Evolutionary conservation across 371 early-diverging fungal genomes (phyloP), one percentile per base, ranked within the genome.

Genomic region (Mortierella sp.): DNA sequence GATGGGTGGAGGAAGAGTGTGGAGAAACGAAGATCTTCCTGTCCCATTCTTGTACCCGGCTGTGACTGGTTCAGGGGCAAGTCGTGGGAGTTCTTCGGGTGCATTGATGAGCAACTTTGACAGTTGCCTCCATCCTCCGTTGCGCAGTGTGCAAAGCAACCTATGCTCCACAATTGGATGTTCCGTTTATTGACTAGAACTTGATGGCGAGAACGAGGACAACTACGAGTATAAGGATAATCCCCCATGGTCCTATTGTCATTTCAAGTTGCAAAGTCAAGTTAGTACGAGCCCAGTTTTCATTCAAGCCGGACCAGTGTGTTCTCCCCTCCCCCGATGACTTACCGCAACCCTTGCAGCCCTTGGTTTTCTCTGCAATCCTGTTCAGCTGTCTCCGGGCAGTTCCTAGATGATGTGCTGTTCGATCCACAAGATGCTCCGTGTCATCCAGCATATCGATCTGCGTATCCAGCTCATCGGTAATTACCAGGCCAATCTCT

Each of bases 391-490:
- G 64, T 41, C 52, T 83, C 51, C 80, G 81, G 8, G 91, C 92
- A 37, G 65, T 80, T 53, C 80, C 79, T 55, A 94, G 69, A 51
- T 88, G 69, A 27, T 72, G 70, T 43, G 82, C 85, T 7, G 92
- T 90, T 0, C 76, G 65, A 69, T 92, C 92, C 4, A 91, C 88
- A 54, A 86, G 80, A 13, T 67, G 80, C 22, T 89, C 91, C 1
- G 92, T 91, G 19, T 92, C 90, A 39, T 91, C 90, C 76, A 94
- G 81, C 56, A 93, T 56, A n/a, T 88, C 87, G 22, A 88, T 83
- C 67, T 94, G 94, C 14, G 82, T 69, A 34, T 92, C 90, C 57
- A 94, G 72, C 63, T 94, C 94, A 40, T 92, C 91, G 21, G 86
- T 86, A 60, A 94, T 94, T 73, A 87, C 60, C 28, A 91, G 28